These are phyloP conservation scores for Xerophyta viscosa DNA, from an alignment of 106 monocot species.

Conservation along the genomic window DNA sequence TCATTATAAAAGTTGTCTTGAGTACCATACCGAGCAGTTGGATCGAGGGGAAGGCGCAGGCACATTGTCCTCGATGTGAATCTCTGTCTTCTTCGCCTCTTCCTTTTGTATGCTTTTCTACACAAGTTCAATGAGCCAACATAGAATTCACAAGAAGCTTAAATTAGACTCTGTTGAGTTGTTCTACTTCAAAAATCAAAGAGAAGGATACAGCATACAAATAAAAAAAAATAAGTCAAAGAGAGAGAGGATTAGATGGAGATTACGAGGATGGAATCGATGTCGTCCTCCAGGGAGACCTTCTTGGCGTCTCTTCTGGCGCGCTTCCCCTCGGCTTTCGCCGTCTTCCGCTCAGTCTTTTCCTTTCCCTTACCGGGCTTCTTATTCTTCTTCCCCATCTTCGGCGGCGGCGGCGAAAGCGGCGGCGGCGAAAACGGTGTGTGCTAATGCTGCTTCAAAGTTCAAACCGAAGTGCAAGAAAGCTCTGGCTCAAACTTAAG, in stretches of 20 bases:
- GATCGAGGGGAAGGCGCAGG: conserved; percentile 89
- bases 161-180: background rate
- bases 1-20: background rate
- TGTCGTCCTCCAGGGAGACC: conserved; percentile 90
- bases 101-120: conserved; percentile 93
- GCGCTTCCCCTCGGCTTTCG: conserved; percentile 87
- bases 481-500: no score
- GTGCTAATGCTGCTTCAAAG: no score
- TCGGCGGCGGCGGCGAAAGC: background rate
- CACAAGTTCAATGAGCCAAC: background rate
- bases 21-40: conserved; percentile 54
- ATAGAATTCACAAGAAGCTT: background rate
- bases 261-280: conserved; percentile 85
- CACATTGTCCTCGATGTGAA: conserved; percentile 87
- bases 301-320: conserved; percentile 78
- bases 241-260: background rate
- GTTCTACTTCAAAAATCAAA: background rate
- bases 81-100: conserved; percentile 98
- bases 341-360: conserved; percentile 98
- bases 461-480: no score
- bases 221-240: background rate
- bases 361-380: conserved; percentile 92
- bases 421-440: background rate
- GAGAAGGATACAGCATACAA: background rate
- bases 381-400: conserved; percentile 98